Evolutionary conservation across 345 rosid genomes (phyloP), one percentile per base, ranked within the genome.

Genomic region (Arabis alpina): DNA sequence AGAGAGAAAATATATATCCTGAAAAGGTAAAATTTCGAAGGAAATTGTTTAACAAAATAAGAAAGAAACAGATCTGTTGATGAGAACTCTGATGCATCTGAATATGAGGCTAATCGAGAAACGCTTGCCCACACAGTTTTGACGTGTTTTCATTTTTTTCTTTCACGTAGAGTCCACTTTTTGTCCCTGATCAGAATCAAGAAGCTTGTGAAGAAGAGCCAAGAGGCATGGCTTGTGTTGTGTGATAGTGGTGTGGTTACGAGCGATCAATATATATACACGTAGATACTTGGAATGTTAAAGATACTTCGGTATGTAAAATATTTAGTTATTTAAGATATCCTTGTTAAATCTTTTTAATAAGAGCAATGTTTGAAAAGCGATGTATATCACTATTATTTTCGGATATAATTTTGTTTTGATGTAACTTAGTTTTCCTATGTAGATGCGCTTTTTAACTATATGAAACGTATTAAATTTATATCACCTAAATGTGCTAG

Each of bases 61-160:
- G 70, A 62, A 62, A 48, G 55, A 63, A 48, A 75, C 34, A 55
- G 79, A 75, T 75, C 79, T 62, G 54, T 62, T 75, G 43, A 75
- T 75, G 54, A 75, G 74, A 54, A 62, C 71, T 75, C 79, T 55
- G 52, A 75, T 75, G 43, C 79, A 75, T 75, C 14, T 69, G 66
- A 75, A 75, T 63, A 75, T 40, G 41, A 75, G 32, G 49, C 75
- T 62, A 28, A 75, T 63, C 10, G 79, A 75, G 68, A 75, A 75
- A 56, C 71, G 48, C 59, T 63, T 55, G 30, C 70, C 60, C 48
- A 49, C 14, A 49, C 24, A 30, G 51, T 47, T 11, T 5, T 58
- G 49, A 24, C 27, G 57, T 63, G 66, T 75, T 75, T 49, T 69
- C 79, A 68, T 68, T 28, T 68, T 61, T 58, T 28, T 68, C 52